phyloP scores from a whole-genome alignment of 108 stramenopile genomes.

The Discostella stelligeroides region DNA sequence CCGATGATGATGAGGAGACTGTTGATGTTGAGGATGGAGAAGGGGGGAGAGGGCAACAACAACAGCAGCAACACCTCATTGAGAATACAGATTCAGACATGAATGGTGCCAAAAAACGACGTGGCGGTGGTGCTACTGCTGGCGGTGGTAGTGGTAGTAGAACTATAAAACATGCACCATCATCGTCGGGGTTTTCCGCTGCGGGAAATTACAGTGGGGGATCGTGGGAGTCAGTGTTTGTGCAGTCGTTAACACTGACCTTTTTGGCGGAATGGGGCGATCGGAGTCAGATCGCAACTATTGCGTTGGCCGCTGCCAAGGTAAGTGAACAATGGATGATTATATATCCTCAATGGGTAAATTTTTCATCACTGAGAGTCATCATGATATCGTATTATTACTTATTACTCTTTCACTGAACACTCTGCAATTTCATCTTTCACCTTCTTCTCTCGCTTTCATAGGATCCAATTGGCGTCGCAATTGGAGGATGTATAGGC shows the following conservation, averaged over 20 bases:
- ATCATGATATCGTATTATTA: too few species aligned
- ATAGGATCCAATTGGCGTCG: conserved; percentile 92
- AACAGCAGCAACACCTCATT: too few species aligned
- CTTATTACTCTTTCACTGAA: too few species aligned
- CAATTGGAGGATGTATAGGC: conserved; percentile 94
- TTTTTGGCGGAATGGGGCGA: conserved; percentile 99
- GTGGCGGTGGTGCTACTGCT: conserved; percentile 16
- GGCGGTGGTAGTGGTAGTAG: conserved; percentile 6
- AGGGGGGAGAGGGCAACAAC: conserved; percentile 25
- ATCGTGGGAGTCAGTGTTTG: conserved; percentile 67
- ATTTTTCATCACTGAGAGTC: too few species aligned
- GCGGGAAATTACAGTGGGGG: conserved; percentile 37
- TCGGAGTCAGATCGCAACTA: conserved; percentile 99
- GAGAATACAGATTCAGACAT: conserved; percentile 40
- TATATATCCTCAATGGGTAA: too few species aligned
- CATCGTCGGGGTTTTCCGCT: conserved; percentile 42
- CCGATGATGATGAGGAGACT: neutral
- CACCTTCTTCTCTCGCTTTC: too few species aligned
- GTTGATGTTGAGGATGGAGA: conserved; percentile 21
- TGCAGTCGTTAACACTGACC: conserved; percentile 93
- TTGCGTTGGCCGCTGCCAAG: conserved; percentile 96
- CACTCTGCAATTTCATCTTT: too few species aligned
- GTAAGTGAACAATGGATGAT: neutral
- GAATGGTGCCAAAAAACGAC: conserved; percentile 28
- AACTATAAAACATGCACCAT: conserved; percentile 23